These are phyloP conservation scores for Candida odintsovae DNA, from an alignment of 805 yeast genomes.

Conservation along the genomic window DNA sequence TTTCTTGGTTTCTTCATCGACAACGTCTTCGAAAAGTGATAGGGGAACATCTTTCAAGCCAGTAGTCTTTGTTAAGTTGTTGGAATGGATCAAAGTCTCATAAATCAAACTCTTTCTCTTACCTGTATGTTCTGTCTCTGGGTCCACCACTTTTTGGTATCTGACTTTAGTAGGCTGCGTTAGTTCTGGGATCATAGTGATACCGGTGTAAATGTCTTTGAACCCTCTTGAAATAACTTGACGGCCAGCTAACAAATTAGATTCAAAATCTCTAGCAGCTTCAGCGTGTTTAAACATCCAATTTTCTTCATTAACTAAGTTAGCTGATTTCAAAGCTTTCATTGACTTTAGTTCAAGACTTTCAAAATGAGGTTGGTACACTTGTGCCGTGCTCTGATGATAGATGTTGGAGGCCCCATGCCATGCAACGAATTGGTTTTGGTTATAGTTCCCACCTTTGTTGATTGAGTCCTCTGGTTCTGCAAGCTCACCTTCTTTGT, in stretches of 20 bases:
- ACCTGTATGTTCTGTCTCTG: conserved; percentile 23
- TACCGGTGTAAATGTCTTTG: conserved; percentile 83
- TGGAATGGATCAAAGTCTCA: conserved; percentile 41
- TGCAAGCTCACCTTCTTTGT: conserved; percentile 64
- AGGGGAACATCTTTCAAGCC: conserved; percentile 59
- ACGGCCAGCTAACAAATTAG: conserved; percentile 53
- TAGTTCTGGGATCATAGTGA: conserved; percentile 60
- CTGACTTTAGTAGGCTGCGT: conserved; percentile 59
- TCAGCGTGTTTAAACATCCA: conserved; percentile 84
- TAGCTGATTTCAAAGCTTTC: conserved; percentile 16
- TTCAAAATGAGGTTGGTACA: conserved; percentile 11
- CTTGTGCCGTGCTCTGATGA: conserved; percentile 21
- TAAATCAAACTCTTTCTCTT: conserved; percentile 32
- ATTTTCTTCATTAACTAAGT: conserved; percentile 50
- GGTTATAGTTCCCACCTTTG: conserved; percentile 37
- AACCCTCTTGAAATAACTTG: conserved; percentile 50
- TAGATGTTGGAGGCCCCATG: conserved; percentile 39
- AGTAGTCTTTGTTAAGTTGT: conserved; percentile 48
- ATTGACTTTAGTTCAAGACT: conserved; percentile 19
- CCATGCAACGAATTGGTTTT: conserved; percentile 50
- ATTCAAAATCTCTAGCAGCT: conserved; percentile 71
- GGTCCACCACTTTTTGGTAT: conserved; percentile 20
- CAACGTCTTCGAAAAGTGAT: conserved; percentile 51
- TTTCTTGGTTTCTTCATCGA: conserved; percentile 47
- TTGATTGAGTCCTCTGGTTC: conserved; percentile 53